Base-by-base conservation (phyloP, 2,329 filamentous ascomycete species). In the Aspergillus quadricinctus region DNA sequence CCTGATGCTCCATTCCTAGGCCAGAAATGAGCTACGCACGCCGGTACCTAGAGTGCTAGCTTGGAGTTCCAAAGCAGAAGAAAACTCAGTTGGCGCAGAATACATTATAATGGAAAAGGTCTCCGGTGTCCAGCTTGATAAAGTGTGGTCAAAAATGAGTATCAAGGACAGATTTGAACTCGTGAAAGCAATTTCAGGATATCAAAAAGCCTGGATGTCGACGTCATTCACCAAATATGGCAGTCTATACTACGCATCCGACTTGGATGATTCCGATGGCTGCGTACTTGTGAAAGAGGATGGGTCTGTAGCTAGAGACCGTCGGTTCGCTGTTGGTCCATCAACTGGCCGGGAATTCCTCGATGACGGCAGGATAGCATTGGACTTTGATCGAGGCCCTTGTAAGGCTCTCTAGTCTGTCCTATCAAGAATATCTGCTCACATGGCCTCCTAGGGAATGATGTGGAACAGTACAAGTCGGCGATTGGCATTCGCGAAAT, bases 281-380 rank as follows among this genome's bases (percentile, higher is more conserved):
- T 54, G 54, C 23, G 23, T 23, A 2, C 23, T 52, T 23, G 17
- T 65, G 25, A 64, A 69, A 37, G 48, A 58, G 29, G 57, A 67
- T 61, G 54, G 54, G 50, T 59, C 63, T 53, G 61, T 59, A 23
- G 48, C 52, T 6, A 61, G 31, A 50, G 55, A 71, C 48, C 40
- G 55, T 45, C 57, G 55, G n/a, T 77, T 75, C 58, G 64, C 67
- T 23, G 57, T 78, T 50, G 76, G 75, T 9, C 75, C 71, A 3
- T 67, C 70, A 23, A 69, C 65, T 50, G 68, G 65, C 37, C 66
- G 72, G 46, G 64, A 69, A 50, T 69, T 56, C 49, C 54, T 68
- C 37, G 71, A 76, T 54, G 57, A 69, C 50, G 67, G 68, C 5
- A 66, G 72, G 57, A 64, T 56, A 17, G 48, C 5, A 19, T 25